Percentiles rank a stretch among this genome's conserved stretches.
These are phyloP conservation scores for Gossypium trilobum DNA, from an alignment of 441 rosid genomes.

Conservation along the genomic window DNA sequence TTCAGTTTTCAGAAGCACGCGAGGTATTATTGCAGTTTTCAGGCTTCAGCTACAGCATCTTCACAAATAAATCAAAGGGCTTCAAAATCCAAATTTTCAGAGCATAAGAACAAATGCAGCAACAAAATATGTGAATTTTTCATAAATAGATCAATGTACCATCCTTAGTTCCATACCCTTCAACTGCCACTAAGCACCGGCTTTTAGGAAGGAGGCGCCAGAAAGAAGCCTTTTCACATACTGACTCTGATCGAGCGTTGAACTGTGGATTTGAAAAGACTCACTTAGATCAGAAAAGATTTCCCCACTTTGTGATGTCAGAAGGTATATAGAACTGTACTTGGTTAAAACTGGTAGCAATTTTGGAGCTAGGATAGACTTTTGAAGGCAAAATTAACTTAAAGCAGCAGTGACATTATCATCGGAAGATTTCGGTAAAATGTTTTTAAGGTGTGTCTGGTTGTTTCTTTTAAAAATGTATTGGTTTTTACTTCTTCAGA, in stretches of 20 bases:
- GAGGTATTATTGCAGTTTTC: neutral
- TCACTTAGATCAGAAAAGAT: neutral
- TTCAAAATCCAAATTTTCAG: neutral
- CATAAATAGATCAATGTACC: neutral
- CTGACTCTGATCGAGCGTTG: slow-evolving; percentile 81
- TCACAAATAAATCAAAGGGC: neutral
- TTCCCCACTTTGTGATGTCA: neutral
- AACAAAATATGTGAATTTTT: neutral
- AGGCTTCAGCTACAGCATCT: slow-evolving; percentile 5
- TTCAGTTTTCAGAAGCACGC: neutral
- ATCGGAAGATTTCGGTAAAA: neutral
- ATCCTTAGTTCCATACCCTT: slow-evolving; percentile 48
- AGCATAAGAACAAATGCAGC: neutral
- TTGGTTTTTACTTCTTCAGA: neutral
- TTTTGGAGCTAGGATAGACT: neutral
- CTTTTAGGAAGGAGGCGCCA: slow-evolving; percentile 69
- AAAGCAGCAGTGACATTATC: neutral
- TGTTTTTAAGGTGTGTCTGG: neutral
- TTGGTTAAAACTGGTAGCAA: neutral
- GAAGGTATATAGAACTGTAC: neutral
- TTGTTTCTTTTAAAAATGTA: neutral
- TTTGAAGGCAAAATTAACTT: neutral
- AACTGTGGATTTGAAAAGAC: slow-evolving; percentile 46
- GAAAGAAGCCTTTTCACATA: slow-evolving; percentile 70
- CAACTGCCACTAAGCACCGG: slow-evolving; percentile 66